Percentiles rank a stretch among this genome's conserved stretches.
These are phyloP conservation scores for Taxillus chinensis DNA, from an alignment of 164 flowering plant genomes.

Conservation along the genomic window DNA sequence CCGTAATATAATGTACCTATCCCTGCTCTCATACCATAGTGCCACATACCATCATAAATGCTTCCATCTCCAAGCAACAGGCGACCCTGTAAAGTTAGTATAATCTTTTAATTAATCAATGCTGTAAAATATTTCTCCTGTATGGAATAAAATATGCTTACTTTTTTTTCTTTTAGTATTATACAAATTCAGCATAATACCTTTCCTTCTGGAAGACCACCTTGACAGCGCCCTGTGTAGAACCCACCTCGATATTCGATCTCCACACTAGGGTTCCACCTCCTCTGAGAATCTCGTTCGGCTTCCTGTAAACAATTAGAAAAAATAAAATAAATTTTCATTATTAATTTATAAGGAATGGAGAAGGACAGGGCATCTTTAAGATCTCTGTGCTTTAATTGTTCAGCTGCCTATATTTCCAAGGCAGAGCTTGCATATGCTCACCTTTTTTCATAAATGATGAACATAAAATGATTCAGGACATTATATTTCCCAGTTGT, in stretches of 20 bases:
- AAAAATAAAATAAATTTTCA: conserved; percentile 1
- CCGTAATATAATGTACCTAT: conserved; percentile 67
- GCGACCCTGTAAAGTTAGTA: conserved; percentile 47
- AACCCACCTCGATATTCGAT: conserved; percentile 77
- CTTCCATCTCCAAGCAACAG: conserved; percentile 62
- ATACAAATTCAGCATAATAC: conserved; percentile 21
- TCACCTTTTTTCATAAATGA: too few relatives aligned
- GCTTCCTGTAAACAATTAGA: conserved; percentile 46
- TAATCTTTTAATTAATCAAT: background rate
- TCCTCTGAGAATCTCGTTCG: conserved; percentile 67
- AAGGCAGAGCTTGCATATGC: too few relatives aligned
- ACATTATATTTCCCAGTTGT: too few relatives aligned
- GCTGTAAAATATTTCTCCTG: too few relatives aligned
- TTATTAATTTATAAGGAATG: background rate
- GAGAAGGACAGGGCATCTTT: background rate
- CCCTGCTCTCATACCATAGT: conserved; percentile 80
- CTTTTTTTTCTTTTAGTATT: background rate
- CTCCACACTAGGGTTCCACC: conserved; percentile 70
- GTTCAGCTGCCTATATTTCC: too few relatives aligned
- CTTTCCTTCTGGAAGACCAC: conserved; percentile 99
- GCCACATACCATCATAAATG: conserved; percentile 92
- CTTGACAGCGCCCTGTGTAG: conserved; percentile 74
- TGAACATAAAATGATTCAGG: too few relatives aligned
- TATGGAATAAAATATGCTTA: background rate
- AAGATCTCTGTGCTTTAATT: background rate